Conservation (phyloP, 371 early-diverging fungal species). For the Catenaria anguillulae region DNA sequence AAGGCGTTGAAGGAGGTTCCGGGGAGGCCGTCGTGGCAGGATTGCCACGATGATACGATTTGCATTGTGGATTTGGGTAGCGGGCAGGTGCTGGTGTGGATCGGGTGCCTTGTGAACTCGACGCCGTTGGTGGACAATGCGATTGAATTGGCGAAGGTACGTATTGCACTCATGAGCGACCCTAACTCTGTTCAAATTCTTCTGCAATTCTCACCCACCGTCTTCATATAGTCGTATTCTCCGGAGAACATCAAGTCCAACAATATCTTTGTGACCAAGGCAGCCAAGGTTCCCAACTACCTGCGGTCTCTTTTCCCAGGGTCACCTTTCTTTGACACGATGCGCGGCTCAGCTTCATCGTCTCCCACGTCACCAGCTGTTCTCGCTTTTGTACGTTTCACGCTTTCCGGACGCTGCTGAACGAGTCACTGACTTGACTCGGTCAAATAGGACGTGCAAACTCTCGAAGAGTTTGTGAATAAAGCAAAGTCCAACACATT, state of each 20-base stretch:
- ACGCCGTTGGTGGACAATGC: neutral
- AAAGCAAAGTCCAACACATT: neutral
- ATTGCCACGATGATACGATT: neutral
- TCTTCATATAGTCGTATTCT: too few relatives aligned
- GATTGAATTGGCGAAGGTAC: neutral
- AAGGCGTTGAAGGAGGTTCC: neutral
- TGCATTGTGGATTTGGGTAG: neutral
- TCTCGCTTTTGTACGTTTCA: too few relatives aligned
- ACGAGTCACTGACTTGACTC: too few relatives aligned
- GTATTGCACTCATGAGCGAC: neutral
- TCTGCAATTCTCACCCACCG: too few relatives aligned
- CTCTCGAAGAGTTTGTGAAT: neutral
- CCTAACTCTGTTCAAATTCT: too few relatives aligned
- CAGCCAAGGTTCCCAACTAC: neutral
- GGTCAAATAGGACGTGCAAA: neutral
- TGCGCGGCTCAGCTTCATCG: neutral
- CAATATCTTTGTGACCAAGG: neutral
- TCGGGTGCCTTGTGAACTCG: neutral
- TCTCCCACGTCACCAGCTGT: too few relatives aligned
- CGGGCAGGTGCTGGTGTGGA: neutral
- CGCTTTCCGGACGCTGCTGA: too few relatives aligned
- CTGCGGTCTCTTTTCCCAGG: neutral
- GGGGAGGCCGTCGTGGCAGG: neutral
- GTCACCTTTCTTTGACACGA: neutral
- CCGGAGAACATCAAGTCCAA: too few relatives aligned